Percentiles rank a stretch among this genome's conserved stretches.
phyloP scores from a whole-genome alignment of 176 grass and related monocot species.

The Microstegium vimineum region DNA sequence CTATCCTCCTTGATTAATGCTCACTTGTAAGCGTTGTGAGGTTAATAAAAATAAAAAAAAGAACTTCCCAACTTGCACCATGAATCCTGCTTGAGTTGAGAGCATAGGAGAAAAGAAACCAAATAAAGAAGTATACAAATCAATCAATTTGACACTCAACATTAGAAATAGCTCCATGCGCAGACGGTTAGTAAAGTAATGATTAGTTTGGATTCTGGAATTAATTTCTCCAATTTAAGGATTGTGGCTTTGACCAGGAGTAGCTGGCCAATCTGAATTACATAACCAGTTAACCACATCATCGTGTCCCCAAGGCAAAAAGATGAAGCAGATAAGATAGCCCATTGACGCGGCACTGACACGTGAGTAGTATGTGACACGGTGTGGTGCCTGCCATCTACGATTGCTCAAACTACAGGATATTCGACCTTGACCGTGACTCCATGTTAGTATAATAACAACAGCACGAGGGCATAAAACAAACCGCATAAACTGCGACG shows the following conservation, averaged over 20 bases:
- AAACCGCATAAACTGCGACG: too few species aligned
- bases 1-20: too few species aligned
- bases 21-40: neutral
- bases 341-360: constrained; percentile 19
- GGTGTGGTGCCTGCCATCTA: too few species aligned
- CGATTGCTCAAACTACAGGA: neutral
- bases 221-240: neutral
- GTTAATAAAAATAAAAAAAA: neutral
- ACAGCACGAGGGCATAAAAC: neutral
- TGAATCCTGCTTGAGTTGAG: neutral
- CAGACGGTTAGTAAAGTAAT: neutral
- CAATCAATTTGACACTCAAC: neutral
- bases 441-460: neutral
- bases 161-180: neutral
- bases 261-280: neutral
- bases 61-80: neutral
- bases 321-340: constrained; percentile 12
- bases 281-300: neutral
- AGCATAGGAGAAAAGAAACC: neutral
- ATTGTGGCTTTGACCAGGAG: neutral
- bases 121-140: too few species aligned
- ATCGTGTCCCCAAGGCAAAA: too few species aligned
- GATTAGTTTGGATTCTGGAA: neutral
- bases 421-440: neutral
- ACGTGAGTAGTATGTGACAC: too few species aligned